Evolutionary conservation across 805 yeast species (phyloP).

Genomic region (Yamadazyma akitaensis): DNA sequence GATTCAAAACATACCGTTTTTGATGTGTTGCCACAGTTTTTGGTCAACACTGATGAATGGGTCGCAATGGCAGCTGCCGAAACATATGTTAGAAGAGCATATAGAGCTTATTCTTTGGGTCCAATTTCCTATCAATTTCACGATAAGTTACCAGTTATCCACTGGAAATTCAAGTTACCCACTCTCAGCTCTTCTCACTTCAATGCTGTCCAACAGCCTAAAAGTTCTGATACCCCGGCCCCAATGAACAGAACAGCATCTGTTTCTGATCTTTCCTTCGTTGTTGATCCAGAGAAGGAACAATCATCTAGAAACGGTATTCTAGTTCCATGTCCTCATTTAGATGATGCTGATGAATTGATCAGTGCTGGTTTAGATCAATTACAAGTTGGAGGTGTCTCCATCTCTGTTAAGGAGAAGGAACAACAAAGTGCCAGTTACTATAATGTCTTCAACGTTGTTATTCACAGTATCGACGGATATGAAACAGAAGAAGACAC

Average conservation of each 20-base stretch:
- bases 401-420: conserved; percentile 17
- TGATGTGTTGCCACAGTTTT: conserved; percentile 91
- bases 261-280: conserved; percentile 85
- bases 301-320: conserved; percentile 81
- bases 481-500: conserved; percentile 68
- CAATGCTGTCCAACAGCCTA: conserved; percentile 58
- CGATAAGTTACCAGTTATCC: conserved; percentile 63
- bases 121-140: conserved; percentile 61
- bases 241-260: conserved; percentile 81
- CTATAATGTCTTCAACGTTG: conserved; percentile 80
- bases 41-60: conserved; percentile 77
- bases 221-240: conserved; percentile 34
- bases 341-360: conserved; percentile 88
- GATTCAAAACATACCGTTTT: conserved; percentile 95
- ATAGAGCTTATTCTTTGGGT: conserved; percentile 89
- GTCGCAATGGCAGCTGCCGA: conserved; percentile 96
- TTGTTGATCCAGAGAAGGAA: conserved; percentile 65
- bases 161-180: conserved; percentile 88
- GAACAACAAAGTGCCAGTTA: conserved; percentile 30
- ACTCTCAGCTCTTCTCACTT: conserved; percentile 67
- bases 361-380: conserved; percentile 70
- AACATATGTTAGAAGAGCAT: conserved; percentile 93
- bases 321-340: conserved; percentile 71
- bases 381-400: conserved; percentile 45
- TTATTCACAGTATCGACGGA: conserved; percentile 72